Evolutionary conservation across 179 eudicot genomes (phyloP).

Genomic region (Nepenthes alata): DNA sequence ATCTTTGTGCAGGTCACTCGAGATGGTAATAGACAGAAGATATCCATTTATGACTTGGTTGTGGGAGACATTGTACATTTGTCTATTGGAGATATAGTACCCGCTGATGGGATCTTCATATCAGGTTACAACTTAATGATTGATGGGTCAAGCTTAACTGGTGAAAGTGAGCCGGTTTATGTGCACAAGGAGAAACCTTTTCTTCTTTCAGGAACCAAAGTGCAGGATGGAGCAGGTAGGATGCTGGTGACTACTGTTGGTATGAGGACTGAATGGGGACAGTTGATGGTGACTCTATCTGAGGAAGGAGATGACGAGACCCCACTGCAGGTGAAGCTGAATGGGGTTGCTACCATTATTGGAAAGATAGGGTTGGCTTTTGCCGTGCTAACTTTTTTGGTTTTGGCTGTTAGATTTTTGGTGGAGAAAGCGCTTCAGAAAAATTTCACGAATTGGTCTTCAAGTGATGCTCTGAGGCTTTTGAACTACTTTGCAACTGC

Average conservation of each 20-base stretch:
- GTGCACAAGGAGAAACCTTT: constrained; percentile 51
- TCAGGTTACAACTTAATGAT: constrained; percentile 72
- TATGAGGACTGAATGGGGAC: constrained; percentile 98
- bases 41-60: constrained; percentile 65
- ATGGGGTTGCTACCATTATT: constrained; percentile 90
- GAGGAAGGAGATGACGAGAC: constrained; percentile 88
- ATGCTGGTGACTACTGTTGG: constrained; percentile 93
- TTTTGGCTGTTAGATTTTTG: constrained; percentile 46
- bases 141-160: constrained; percentile 82
- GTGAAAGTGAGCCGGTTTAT: constrained; percentile 67
- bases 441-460: constrained; percentile 56
- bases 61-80: constrained; percentile 79
- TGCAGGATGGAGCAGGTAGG: constrained; percentile 79
- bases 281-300: constrained; percentile 74
- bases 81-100: constrained; percentile 74
- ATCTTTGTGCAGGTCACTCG: constrained; percentile 66
- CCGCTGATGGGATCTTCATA: constrained; percentile 75
- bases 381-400: constrained; percentile 70
- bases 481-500: constrained; percentile 83
- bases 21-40: constrained; percentile 62
- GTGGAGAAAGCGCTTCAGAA: constrained; percentile 32
- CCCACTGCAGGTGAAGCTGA: constrained; percentile 85
- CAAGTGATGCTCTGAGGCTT: constrained; percentile 53
- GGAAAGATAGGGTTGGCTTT: constrained; percentile 76
- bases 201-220: constrained; percentile 71